Evolutionary conservation across 2,329 filamentous ascomycete genomes (phyloP), one percentile per base, ranked within the genome.

Genomic region (Curvularia eragrostidis): DNA sequence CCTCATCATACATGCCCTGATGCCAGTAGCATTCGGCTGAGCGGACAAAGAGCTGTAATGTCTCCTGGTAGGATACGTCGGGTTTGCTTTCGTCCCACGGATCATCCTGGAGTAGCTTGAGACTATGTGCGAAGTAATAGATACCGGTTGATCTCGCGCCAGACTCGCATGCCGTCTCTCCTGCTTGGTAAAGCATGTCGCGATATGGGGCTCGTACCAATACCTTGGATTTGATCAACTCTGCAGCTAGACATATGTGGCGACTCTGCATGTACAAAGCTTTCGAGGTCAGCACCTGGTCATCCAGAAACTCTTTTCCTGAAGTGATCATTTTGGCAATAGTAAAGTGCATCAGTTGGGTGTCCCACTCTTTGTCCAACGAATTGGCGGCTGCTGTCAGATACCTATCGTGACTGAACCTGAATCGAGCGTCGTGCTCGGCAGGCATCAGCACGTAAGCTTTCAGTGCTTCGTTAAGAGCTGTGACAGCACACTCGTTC

Each of bases 371-470:
- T 19, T 85, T 81, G 71, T 93, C 88, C 50, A 97, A 51, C 3
- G 70, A 58, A 6, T 58, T 65, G 13, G 85, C 82, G 5, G 91
- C 88, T 15, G 91, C 91, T 71, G 90, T 87, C 49, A 93, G 84
- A 69, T 96, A 96, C 51, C 93, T 87, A 75, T 97, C 93, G 74
- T 97, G 93, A 32, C 89, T 88, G 74, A 97, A 97, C 68, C 83
- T 83, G 75, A 97, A 97, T 39, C 88, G 85, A 74, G 97, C 92
- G 69, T 97, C 94, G 1, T 88, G 88, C 61, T 95, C 91, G 19
- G 90, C 91, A 0, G 91, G 85, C 54, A 94, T 86, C 39, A 98
- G 83, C 51, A 97, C 87, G 69, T 91, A 96, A 3, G 89, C 85
- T 67, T 91, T 87, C 18, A 97, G 84, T 9, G 93, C 87, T 28